Base-by-base conservation (phyloP, 495 filamentous ascomycete genomes). In the Aspergillus homomorphus region DNA sequence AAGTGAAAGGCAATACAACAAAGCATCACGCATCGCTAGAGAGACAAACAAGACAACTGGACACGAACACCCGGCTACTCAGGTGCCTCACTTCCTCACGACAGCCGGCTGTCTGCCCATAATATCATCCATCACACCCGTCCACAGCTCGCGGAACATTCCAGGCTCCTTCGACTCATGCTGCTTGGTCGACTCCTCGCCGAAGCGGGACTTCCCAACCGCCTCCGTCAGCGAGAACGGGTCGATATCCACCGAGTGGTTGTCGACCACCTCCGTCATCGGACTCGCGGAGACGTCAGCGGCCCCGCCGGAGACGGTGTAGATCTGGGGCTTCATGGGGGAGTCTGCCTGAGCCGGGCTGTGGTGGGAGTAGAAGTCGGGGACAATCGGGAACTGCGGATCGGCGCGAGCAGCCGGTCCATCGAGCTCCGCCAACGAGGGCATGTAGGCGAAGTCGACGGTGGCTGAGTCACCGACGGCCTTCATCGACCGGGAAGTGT, bases 371-470 rank as follows among this genome's bases (percentile, higher is more conserved):
- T 66, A 69, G 45, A 76, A 72, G 51, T 78, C 73, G 54, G 82
- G 75, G 62, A 86, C 73, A 62, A 86, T 73, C 62, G 84, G 84
- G 51, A 85, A 75, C 51, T 74, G 79, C 10, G 70, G 67, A 38
- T 69, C 59, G 18, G 71, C 49, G 8, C 67, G 66, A 41, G 64
- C 21, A 10, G 69, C 54, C 16, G 65, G 51, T 9, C 67, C 61
- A 41, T 80, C 76, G 19, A 80, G 58, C 51, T 79, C 76, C 49
- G 73, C 70, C 66, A 77, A 64, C 53, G 77, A 72, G 28, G 85
- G 85, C 69, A 88, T 73, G 76, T 80, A 86, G 63, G 78, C 79
- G 60, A 87, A 84, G 75, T 87, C 85, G 53, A 87, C 84, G 26
- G 84, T 81, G 43, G 82, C 84, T 58, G 70, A 73, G 74, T 87